phyloP scores from a whole-genome alignment of 2,329 filamentous ascomycete species.

The Cladosporium colombiae region DNA sequence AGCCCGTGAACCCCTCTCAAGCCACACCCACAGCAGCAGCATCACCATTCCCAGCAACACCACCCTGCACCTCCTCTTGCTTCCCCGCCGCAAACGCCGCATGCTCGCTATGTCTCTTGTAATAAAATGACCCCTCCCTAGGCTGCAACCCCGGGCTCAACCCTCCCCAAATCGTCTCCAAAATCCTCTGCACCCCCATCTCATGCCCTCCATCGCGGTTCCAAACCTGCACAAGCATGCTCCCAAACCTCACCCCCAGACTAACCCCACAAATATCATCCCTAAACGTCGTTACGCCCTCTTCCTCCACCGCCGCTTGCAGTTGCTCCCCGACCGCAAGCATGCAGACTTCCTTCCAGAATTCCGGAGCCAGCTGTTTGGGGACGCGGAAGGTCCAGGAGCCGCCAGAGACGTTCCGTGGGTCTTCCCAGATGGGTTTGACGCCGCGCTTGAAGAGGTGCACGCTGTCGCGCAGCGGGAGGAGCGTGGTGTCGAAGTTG shows the following conservation, averaged over 20 bases:
- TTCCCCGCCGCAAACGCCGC: slow-evolving; percentile 58
- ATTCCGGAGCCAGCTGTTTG: slow-evolving; percentile 69
- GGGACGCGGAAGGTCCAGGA: slow-evolving; percentile 91
- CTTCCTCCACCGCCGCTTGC: slow-evolving; percentile 67
- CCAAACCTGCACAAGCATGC: slow-evolving; percentile 87
- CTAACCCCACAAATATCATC: slow-evolving; percentile 86
- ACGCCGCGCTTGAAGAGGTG: slow-evolving; percentile 82
- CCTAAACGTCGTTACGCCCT: slow-evolving; percentile 57
- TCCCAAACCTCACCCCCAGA: slow-evolving; percentile 85
- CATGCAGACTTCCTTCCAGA: slow-evolving; percentile 80
- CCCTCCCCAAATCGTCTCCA: slow-evolving; percentile 71
- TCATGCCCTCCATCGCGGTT: slow-evolving; percentile 83
- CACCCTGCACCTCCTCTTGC: background rate
- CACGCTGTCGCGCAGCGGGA: slow-evolving; percentile 66
- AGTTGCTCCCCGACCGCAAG: slow-evolving; percentile 81
- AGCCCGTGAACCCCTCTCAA: background rate
- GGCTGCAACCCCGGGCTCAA: slow-evolving; percentile 73
- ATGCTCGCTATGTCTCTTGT: slow-evolving; percentile 87
- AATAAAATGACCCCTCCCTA: slow-evolving; percentile 64
- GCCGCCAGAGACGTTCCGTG: slow-evolving; percentile 80
- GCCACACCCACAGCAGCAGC: background rate
- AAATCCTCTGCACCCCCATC: slow-evolving; percentile 73
- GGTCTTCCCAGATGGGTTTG: slow-evolving; percentile 82
- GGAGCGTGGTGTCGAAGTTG: slow-evolving; percentile 74
- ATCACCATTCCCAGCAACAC: background rate